Evolutionary conservation across 2,329 filamentous ascomycete species (phyloP), one percentile per base, ranked within the genome.

Genomic region (Ophiostoma ulmi): DNA sequence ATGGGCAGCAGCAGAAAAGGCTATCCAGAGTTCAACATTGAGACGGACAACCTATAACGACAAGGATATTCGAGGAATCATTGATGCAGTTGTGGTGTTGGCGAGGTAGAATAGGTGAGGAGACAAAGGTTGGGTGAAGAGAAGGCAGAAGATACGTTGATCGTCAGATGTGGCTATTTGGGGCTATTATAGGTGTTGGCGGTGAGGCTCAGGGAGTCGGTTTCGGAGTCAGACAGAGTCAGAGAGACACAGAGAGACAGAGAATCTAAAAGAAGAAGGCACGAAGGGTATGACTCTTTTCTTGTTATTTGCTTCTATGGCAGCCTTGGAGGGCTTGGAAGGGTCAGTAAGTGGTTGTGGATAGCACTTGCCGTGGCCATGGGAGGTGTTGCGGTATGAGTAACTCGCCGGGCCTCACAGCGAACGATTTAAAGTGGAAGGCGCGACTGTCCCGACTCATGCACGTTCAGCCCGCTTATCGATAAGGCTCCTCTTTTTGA

Each of bases 11-110:
- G 58, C 39, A 61, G 20, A 31, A 39, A 35, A 63, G 36, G 44
- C 44, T 68, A 69, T 58, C 31, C n/a, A n/a, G 17, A 8, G 35
- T 11, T 39, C 4, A 52, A 52, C 39, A 68, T 55, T 68, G 17
- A 20, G 38, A 35, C 17, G 14, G 14, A 17, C 5, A 68, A 39
- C 22, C 39, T 13, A 31, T 14, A 36, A 35, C 31, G 7, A 35
- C 17, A 10, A 20, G 17, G 68, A 74, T 78, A 78, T 78, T 76
- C 76, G 76, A 44, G 72, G 69, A 69, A 78, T 78, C 76, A 80
- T 79, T 73, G 70, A 68, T 66, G 68, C 69, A 36, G 67, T 14
- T 66, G 26, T 13, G 11, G 11, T 35, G 38, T 5, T 20, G 8
- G 35, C 35, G 13, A 35, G 58, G 26, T 31, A 52, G 13, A 17